Base-by-base conservation (phyloP, 805 yeast genomes). In the Monosporozyma siamensis region DNA sequence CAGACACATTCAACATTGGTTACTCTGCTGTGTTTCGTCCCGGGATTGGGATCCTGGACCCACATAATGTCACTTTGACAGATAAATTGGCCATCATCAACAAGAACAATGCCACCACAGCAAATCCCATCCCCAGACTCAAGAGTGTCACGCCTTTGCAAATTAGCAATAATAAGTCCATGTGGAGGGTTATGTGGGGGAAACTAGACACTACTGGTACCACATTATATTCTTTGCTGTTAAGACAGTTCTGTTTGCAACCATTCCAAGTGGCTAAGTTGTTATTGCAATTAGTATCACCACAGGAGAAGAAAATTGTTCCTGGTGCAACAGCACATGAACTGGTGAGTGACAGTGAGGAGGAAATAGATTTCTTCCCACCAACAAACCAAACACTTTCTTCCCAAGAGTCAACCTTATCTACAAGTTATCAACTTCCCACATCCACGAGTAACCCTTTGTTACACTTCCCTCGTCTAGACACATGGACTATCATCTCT, bases 1-100 rank as follows among this genome's bases (percentile, higher is more conserved):
- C 81, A n/a, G 80, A 71, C 21, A 65, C 79, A 1, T 82, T 82
- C 58, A 70, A 77, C 55, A 77, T 80, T 1, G 82, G 80, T 11
- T 78, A 79, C 52, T 64, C 74, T 22, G 82, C 79, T 14, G 69
- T 75, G 3, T 79, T 67, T 54, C 70, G 71, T 45, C 82, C 82
- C 1, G 81, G 80, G 1, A 66, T 74, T 18, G 86, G 86, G 17
- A 76, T 79, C 10, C 57, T 78, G 8, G 78, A 75, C 69, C 45
- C 59, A 40, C 41, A 70, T 35, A 72, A 72, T 1, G 47, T 53
- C 30, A 61, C 70, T 1, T 54, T 70, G 4, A 65, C 71, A 1
- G 61, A 70, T 12, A 68, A 67, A 42, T 38, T 62, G 22, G 53
- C 56, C 39, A 58, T 66, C n/a, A 17, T 37, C 17, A 26, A 32